Conservation (phyloP, 352 stramenopile genomes). For the Phytophthora cajani region DNA sequence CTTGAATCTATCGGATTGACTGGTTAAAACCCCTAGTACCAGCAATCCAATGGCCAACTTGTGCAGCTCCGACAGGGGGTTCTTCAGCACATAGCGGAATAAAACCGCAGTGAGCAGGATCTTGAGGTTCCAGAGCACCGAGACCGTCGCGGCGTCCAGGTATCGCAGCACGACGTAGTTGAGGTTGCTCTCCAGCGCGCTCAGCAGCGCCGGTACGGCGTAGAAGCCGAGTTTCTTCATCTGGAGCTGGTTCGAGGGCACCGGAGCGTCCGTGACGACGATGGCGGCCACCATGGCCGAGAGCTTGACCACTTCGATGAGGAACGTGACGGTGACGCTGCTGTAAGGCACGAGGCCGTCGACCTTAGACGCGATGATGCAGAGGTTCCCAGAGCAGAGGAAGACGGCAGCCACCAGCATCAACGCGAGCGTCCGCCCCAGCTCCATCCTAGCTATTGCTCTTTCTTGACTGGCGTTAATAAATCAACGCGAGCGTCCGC, state of each 20-base stretch:
- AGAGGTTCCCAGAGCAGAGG: slow-evolving; percentile 80
- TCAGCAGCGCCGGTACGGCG: slow-evolving; percentile 77
- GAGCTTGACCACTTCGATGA: slow-evolving; percentile 86
- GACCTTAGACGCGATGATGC: slow-evolving; percentile 85
- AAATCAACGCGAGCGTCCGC: slow-evolving; percentile 45
- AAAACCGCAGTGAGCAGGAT: slow-evolving; percentile 86
- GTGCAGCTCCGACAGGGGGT: slow-evolving; percentile 68
- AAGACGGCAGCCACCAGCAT: slow-evolving; percentile 74
- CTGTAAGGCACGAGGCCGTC: slow-evolving; percentile 78
- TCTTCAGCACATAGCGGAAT: slow-evolving; percentile 82
- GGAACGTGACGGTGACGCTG: slow-evolving; percentile 85
- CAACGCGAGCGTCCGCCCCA: slow-evolving; percentile 45
- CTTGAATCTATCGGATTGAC: slow-evolving; percentile 64
- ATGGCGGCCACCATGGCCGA: slow-evolving; percentile 49
- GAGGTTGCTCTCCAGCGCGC: slow-evolving; percentile 88
- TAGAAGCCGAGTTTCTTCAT: slow-evolving; percentile 62
- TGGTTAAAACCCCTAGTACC: slow-evolving; percentile 83
- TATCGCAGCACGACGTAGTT: slow-evolving; percentile 87
- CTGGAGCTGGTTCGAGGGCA: slow-evolving; percentile 39
- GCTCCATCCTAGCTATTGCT: slow-evolving; percentile 18
- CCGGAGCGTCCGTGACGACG: slow-evolving; percentile 32
- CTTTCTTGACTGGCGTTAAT: too few relatives aligned
- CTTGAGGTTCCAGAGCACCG: slow-evolving; percentile 90
- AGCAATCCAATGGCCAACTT: slow-evolving; percentile 78
- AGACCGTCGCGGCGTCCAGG: slow-evolving; percentile 82